Base-by-base conservation (phyloP, 2,329 filamentous ascomycete genomes). In the Fusarium chuoi region DNA sequence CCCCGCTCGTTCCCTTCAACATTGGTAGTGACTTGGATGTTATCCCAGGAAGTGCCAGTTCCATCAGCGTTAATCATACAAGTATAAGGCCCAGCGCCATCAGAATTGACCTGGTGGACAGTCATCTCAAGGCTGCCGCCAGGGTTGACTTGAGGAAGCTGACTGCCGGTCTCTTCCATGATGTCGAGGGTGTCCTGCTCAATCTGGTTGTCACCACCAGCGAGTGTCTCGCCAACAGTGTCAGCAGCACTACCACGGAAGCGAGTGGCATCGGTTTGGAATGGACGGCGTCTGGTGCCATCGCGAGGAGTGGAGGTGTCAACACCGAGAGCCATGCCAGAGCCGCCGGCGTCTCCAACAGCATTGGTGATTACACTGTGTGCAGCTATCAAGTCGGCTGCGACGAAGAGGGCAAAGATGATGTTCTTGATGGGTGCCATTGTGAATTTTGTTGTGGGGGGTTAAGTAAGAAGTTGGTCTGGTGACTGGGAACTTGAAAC, bases 41-140 rank as follows among this genome's bases (percentile, higher is more conserved):
- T 44, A 0, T 67, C 65, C 65, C 65, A 67, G 3, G 65, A 52
- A 7, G 35, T 30, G 15, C 65, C 65, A 22, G 89, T 90, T 63
- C 84, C 90, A 65, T 90, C 89, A 62, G 84, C 81, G 76, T 91
- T 90, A 78, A 92, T 90, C 85, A 89, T 89, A 83, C 90, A 91
- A 14, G 84, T 87, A 81, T 91, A 92, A 6, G 90, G 90, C 14
- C 91, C 75, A 3, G 75, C 75, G 2, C 75, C 75, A 6, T 77
- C 75, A 22, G 70, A 71, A 46, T 77, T 77, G 54, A 77, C 75
- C 33, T 77, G 75, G 18, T 77, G 75, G 17, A 91, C 82, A 9
- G 89, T 91, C 87, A 92, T 91, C 75, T 83, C 83, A 70, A 92
- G 75, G 62, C 85, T 75, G 62, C 90, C 91, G 56, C 90, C 90